Evolutionary conservation across 192 early-diverging fungal species (phyloP), one percentile per base, ranked within the genome.

Genomic region (Umbelopsis vinacea): DNA sequence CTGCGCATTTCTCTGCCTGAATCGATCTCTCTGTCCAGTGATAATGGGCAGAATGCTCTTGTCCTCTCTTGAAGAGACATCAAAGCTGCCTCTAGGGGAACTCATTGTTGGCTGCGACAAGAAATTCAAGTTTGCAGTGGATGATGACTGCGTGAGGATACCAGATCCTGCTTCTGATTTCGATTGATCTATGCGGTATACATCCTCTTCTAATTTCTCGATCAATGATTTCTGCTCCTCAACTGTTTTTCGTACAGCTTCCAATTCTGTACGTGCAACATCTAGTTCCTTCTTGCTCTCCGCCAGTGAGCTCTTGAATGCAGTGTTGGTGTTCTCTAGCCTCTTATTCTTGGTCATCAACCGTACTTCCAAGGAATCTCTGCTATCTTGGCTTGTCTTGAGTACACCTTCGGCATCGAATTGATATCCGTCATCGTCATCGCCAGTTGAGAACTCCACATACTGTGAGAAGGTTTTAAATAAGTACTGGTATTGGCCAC

Each of bases 21-120:
- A 97, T 35, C 96, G 77, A 77, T 98, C 93, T 40, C 96, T 86
- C 76, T 98, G 96, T 35, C 89, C 85, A 0, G 95, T 93, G 9
- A 98, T 83, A 66, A 98, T 96, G 2, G 92, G 92, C 22, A 97
- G 74, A 47, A 97, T 93, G 48, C 77, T 82, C 55, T 79, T 72
- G 17, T 79, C 79, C 1, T 76, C 80, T 10, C 60, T 45, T 6
- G 75, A 67, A 26, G 73, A 14, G 2, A 68, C 26, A 6, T 63
- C 69, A 14, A 53, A n/a, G 24, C 69, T 70, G 10, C 26, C 10
- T 50, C 57, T 63, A 19, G 46, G 69, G 1, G 50, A 48, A 8
- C 37, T 48, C 6, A 26, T 50, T 5, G 52, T 5, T 23, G 68
- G 24, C 21, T 68, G 52, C 11, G 57, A 37, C 15, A 63, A n/a